Base-by-base conservation (phyloP, 2,329 filamentous ascomycete species). In the Rhynchosporium agropyri region DNA sequence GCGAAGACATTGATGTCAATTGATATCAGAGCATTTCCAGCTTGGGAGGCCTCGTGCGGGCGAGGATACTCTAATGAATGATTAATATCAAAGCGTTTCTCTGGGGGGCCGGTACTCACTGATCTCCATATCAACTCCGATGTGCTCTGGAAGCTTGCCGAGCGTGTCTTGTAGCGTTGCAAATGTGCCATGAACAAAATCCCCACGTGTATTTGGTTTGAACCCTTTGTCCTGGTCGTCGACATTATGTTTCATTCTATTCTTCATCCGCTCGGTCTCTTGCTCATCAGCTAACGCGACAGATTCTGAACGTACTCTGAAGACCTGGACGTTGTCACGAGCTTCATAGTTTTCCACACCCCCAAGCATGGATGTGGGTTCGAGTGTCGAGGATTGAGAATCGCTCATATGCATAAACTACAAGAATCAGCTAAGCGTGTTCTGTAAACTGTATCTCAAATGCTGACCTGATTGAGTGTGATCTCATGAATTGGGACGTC, bases 381-480 rank as follows among this genome's bases (percentile, higher is more conserved):
- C 33, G 33, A 36, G 33, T 36, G 33, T 36, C 33, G 33, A 36
- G 33, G 40, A 2, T 43, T 64, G 62, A 12, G 38, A 33, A 8
- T 64, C 51, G 26, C 43, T 66, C 43, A 66, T 64, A 36, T 64
- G 57, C 56, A 66, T 66, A 51, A 64, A 66, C 62, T 66, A 43
- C 42, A 58, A 8, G 20, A 13, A 36, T 36, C 33, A 36, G 33
- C 33, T 10, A 36, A 36, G 33, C 33, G 33, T 36, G 9, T 1
- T 36, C 1, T 36, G 9, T 36, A 36, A 6, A 36, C 9, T 36
- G 33, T 36, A 36, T 36, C 5, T 10, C 33, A 36, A 36, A 20
- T 33, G 31, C 48, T 12, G 46, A 48, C 64, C 60, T 66, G 64
- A 46, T 64, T 62, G 26, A 58, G 58, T 33, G 49, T 66, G n/a